Evolutionary conservation across 306 rosid genomes (phyloP), one percentile per base, ranked within the genome.

Genomic region (Glycyrrhiza uralensis): DNA sequence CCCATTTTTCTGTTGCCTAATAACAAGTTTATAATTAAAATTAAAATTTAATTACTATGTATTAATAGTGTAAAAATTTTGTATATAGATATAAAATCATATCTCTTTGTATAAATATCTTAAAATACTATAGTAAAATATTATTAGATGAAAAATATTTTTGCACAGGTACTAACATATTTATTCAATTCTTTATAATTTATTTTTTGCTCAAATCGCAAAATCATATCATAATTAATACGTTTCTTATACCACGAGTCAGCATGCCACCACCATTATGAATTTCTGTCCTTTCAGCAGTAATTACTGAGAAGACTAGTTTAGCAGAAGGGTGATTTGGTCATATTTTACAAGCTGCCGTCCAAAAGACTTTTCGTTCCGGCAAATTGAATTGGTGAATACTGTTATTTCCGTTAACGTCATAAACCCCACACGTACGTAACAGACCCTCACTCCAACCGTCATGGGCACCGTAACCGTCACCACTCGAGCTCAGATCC

Each of bases 401-500:
- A 33, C 71, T 3, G 80, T 13, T 80, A 45, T 78, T 72, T 51
- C 85, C 62, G 86, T 80, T 77, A 65, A 74, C 41, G 0, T 17
- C 68, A 8, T 29, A 62, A 71, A 30, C 75, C 56, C 75, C 72
- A 11, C 14, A 1, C n/a, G n/a, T n/a, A n/a, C n/a, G n/a, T n/a
- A 32, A 44, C 45, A 6, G 8, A 8, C 6, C 18, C 49, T 24
- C 49, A 61, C 66, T 28, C n/a, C n/a, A n/a, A n/a, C 65, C 51
- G 52, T 45, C 71, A 74, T 73, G 71, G 22, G 36, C 72, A 33
- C 82, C 69, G 50, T 69, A 69, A 79, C 74, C 19, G 20, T 83
- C 76, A 73, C 77, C 59, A 75, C 86, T 11, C 29, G 88, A 12
- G 23, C 90, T 17, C 79, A 88, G 14, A 84, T 92, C 56, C 85